Conservation (phyloP, 257 asterid genomes). For the Jasminum sambac region DNA sequence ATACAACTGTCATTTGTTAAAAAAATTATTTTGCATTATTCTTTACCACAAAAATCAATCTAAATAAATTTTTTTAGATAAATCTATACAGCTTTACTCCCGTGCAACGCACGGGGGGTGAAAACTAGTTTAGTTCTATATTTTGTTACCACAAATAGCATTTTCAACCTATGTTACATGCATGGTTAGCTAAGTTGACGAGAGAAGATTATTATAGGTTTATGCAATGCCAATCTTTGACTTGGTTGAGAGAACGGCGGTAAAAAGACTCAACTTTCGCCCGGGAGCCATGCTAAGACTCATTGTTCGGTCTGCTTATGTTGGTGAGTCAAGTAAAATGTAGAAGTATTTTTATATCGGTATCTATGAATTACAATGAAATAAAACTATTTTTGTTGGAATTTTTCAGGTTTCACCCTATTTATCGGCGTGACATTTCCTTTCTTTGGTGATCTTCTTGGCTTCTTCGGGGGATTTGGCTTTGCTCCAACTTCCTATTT, state of each 20-base stretch:
- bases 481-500: slow-evolving; percentile 92
- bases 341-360: no score
- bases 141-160: no score
- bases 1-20: no score
- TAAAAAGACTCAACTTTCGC: slow-evolving; percentile 40
- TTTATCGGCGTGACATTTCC: slow-evolving; percentile 85
- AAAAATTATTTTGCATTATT: no score
- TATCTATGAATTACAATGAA: background rate
- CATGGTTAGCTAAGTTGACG: background rate
- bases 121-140: no score
- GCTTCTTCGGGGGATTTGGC: slow-evolving; percentile 96
- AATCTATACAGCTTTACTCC: no score
- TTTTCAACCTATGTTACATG: no score
- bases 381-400: background rate
- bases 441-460: slow-evolving; percentile 93
- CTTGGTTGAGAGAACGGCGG: slow-evolving; percentile 46
- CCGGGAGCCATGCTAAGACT: slow-evolving; percentile 50
- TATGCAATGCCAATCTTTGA: slow-evolving; percentile 93
- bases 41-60: no score
- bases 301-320: slow-evolving; percentile 65
- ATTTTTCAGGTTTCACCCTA: slow-evolving; percentile 73
- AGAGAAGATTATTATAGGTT: slow-evolving; percentile 39
- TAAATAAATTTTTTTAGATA: no score
- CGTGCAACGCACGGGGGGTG: no score
- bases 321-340: no score